Base-by-base conservation (phyloP, 768 basidiomycete species). In the Lactarius deliciosus region DNA sequence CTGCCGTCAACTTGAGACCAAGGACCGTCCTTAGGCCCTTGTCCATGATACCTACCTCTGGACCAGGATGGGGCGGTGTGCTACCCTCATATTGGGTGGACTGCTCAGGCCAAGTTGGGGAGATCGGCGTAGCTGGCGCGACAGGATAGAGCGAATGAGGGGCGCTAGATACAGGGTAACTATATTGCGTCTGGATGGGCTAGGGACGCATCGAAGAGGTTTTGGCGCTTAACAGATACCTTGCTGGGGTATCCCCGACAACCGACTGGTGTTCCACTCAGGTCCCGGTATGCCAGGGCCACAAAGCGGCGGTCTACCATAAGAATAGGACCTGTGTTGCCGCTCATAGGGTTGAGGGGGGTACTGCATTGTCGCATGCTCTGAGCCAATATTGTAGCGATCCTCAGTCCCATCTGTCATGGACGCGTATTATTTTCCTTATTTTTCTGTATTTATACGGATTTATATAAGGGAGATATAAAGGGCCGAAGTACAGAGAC, bases 81-180 rank as follows among this genome's bases (percentile, higher is more conserved):
- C 15, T 22, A 34, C 58, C 66, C 54, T 68, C 66, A 16, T 64
- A 68, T 68, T 68, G 66, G 4, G 58, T 38, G 53, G 62, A 5
- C 32, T 68, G 66, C 2, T 68, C 66, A 0, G 62, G 63, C 66
- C 66, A 68, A 15, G 66, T 64, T 15, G 66, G 57, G n/a, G 66
- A 36, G 2, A 64, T 32, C 10, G 66, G 62, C 4, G 62, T 60
- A 15, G 41, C 30, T 3, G 62, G 55, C 15, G 43, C 34, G 13
- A 67, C 62, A 6, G 66, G 18, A 36, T 68, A 68, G 6, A 68
- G 28, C 9, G 66, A 45, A 56, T 68, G 66, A 15, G 40, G n/a
- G 20, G 66, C 15, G 28, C 62, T 22, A 38, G 66, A 38, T 7
- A 68, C 54, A 10, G 62, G 20, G 47, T 68, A 68, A 9, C 66